Evolutionary conservation across 108 stramenopile species (phyloP).

Genomic region (Cyclotella choctawhatcheeana): DNA sequence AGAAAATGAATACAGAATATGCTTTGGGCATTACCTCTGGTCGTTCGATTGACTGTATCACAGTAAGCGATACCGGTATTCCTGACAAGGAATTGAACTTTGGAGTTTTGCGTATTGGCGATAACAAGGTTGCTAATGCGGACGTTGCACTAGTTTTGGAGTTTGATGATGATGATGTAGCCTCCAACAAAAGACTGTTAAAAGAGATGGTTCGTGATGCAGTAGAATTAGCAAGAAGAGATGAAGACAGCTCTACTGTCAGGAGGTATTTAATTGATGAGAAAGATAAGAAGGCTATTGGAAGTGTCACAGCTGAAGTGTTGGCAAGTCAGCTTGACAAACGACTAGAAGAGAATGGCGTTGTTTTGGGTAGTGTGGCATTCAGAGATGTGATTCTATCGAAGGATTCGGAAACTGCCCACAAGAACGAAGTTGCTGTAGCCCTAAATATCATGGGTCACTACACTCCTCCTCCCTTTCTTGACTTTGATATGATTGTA

Average conservation of each 20-base stretch:
- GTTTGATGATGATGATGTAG: slow-evolving; percentile 13
- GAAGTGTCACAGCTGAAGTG: slow-evolving; percentile 38
- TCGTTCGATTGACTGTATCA: slow-evolving; percentile 1
- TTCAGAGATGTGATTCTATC: slow-evolving; percentile 26
- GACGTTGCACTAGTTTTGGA: slow-evolving; percentile 19
- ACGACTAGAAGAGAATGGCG: slow-evolving; percentile 18
- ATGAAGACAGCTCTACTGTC: background rate
- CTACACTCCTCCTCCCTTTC: slow-evolving; percentile 30
- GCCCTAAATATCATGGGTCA: slow-evolving; percentile 33
- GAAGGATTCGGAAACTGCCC: background rate
- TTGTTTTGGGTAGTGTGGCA: slow-evolving; percentile 18
- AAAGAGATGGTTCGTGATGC: slow-evolving; percentile 6
- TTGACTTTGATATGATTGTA: slow-evolving; percentile 38
- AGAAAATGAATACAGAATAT: background rate
- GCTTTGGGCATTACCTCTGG: slow-evolving; percentile 13
- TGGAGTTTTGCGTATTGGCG: slow-evolving; percentile 26
- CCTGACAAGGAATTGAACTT: background rate
- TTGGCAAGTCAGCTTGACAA: slow-evolving; percentile 18
- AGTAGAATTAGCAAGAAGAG: background rate
- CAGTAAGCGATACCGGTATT: slow-evolving; percentile 9
- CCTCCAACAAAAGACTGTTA: background rate
- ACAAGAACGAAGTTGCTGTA: slow-evolving; percentile 24
- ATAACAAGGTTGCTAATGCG: slow-evolving; percentile 1
- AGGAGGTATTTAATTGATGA: slow-evolving; percentile 22
- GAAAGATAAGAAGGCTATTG: slow-evolving; percentile 23